phyloP scores from a whole-genome alignment of 1,284 basidiomycete genomes.

The Apiotrichum sp. region DNA sequence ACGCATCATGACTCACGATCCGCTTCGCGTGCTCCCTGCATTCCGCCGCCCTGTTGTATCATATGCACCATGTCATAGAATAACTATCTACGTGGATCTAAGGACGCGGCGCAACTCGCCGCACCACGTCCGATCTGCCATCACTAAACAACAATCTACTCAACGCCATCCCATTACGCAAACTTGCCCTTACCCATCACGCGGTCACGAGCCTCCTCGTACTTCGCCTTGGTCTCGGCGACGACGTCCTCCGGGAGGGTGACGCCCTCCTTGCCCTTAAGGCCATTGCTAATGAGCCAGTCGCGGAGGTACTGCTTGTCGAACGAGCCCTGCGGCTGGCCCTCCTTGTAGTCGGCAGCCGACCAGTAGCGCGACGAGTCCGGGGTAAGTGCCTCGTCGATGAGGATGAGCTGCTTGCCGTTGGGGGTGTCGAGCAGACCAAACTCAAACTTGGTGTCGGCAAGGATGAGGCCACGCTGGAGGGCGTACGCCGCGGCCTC shows the following conservation, averaged over 20 bases:
- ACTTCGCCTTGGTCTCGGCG: conserved; percentile 66
- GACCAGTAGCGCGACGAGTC: conserved; percentile 98
- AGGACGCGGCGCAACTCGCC: too few relatives aligned
- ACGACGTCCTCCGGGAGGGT: conserved; percentile 70
- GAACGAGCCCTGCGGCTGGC: conserved; percentile 77
- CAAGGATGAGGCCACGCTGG: conserved; percentile 82
- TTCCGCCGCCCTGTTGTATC: not conserved
- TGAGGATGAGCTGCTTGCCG: conserved; percentile 65
- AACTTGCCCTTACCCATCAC: conserved; percentile 52
- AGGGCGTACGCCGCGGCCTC: conserved; percentile 73
- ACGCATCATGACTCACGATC: too few relatives aligned
- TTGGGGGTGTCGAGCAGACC: conserved; percentile 54
- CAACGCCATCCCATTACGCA: not conserved
- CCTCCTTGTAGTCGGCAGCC: conserved; percentile 63
- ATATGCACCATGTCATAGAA: not conserved
- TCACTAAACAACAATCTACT: not conserved
- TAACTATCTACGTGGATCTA: not conserved
- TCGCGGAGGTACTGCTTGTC: conserved; percentile 97
- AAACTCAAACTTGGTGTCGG: conserved; percentile 91
- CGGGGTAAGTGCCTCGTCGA: conserved; percentile 94
- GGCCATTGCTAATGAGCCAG: conserved; percentile 67
- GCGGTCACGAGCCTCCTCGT: conserved; percentile 67
- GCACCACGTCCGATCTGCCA: too few relatives aligned
- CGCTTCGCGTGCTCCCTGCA: too few relatives aligned
- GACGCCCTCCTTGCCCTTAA: conserved; percentile 70